A percentile compares a stretch with the other conserved stretches of the same genome.
phyloP scores from a whole-genome alignment of 1,284 basidiomycete species.

The Tylopilus sp. region DNA sequence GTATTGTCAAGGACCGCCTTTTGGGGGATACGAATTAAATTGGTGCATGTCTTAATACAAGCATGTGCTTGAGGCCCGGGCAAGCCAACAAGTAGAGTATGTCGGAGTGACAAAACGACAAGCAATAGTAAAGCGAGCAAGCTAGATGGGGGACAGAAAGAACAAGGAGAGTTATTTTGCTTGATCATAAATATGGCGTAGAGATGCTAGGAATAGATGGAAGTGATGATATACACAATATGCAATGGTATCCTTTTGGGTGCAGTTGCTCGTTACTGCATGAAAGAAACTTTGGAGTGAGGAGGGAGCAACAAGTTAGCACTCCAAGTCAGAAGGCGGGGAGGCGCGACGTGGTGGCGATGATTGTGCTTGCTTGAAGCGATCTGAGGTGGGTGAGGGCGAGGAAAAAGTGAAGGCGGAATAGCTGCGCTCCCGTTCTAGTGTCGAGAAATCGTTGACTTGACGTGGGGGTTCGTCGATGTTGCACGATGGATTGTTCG shows the following conservation, averaged over 20 bases:
- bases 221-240: slow-evolving; percentile 35
- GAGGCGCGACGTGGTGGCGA: slow-evolving; percentile 16
- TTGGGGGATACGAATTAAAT: slow-evolving; percentile 30
- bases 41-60: slow-evolving; percentile 34
- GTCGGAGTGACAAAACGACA: slow-evolving; percentile 31
- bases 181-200: slow-evolving; percentile 25
- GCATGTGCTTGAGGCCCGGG: slow-evolving; percentile 26
- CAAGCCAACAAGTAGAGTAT: slow-evolving; percentile 24
- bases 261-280: slow-evolving; percentile 10
- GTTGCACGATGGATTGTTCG: slow-evolving; percentile 9
- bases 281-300: neutral
- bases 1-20: slow-evolving; percentile 1
- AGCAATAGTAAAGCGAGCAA: slow-evolving; percentile 27
- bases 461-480: slow-evolving; percentile 28
- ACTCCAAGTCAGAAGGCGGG: slow-evolving; percentile 13
- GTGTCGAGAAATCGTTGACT: slow-evolving; percentile 53
- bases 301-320: neutral
- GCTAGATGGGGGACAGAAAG: slow-evolving; percentile 27
- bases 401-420: slow-evolving; percentile 74
- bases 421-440: slow-evolving; percentile 65
- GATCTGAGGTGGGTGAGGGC: slow-evolving; percentile 56
- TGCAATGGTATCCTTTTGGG: slow-evolving; percentile 32
- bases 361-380: slow-evolving; percentile 39
- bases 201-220: slow-evolving; percentile 34
- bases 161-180: slow-evolving; percentile 22